Evolutionary conservation across 257 asterid species (phyloP).

Genomic region (Solanum lignicaule): DNA sequence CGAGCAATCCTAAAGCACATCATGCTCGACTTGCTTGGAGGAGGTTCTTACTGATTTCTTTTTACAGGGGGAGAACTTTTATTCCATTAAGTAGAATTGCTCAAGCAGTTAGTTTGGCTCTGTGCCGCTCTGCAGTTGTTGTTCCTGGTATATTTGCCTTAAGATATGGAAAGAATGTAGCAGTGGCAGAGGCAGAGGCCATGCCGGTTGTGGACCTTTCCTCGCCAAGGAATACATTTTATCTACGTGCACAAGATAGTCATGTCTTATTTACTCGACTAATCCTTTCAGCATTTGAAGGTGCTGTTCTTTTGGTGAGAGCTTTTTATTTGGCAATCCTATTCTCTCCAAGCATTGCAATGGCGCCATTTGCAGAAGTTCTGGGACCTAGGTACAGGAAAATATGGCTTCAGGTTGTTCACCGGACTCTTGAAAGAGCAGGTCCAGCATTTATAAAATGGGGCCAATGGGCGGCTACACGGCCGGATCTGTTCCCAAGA

Average conservation of each 20-base stretch:
- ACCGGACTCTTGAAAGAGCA: constrained; percentile 71
- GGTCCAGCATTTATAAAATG: constrained; percentile 98
- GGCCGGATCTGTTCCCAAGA: constrained; percentile 84
- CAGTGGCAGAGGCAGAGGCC: constrained; percentile 48
- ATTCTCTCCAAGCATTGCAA: constrained; percentile 70
- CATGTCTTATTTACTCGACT: constrained; percentile 36
- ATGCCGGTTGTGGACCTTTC: constrained; percentile 24
- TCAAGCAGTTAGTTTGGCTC: constrained; percentile 75
- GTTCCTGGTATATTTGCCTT: constrained; percentile 66
- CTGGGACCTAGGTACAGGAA: constrained; percentile 64
- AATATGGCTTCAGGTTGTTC: constrained; percentile 82
- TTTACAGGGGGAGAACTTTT: constrained; percentile 16
- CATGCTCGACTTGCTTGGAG: constrained; percentile 57
- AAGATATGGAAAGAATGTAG: constrained; percentile 38
- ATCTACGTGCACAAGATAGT: constrained; percentile 57
- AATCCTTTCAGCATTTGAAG: constrained; percentile 34
- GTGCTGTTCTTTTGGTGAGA: constrained; percentile 53
- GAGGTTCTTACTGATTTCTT: constrained; percentile 27
- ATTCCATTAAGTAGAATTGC: constrained; percentile 45
- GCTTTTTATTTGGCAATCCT: constrained; percentile 54
- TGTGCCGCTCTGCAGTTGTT: constrained; percentile 47
- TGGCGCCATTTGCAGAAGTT: constrained; percentile 90
- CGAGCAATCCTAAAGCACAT: constrained; percentile 28
- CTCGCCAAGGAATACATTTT: constrained; percentile 32
- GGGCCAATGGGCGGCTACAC: constrained; percentile 99